phyloP scores from a whole-genome alignment of 306 rosid species.

The Ammopiptanthus mongolicus region DNA sequence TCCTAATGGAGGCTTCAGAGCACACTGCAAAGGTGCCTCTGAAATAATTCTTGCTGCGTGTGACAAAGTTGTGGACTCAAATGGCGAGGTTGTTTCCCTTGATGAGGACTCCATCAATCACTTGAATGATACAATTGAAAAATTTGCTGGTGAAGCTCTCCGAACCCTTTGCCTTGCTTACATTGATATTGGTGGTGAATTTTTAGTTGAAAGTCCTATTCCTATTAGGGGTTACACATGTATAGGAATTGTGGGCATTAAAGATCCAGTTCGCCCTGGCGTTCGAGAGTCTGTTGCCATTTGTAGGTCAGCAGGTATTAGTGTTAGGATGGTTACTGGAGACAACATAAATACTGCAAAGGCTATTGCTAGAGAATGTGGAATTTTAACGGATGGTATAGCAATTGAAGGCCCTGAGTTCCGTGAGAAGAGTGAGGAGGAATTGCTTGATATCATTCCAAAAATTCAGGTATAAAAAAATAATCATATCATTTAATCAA shows the following conservation, averaged over 20 bases:
- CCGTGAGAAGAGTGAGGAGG: constrained; percentile 72
- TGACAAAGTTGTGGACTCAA: constrained; percentile 54
- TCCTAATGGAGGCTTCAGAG: constrained; percentile 69
- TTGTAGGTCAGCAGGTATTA: constrained; percentile 91
- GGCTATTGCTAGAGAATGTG: constrained; percentile 98
- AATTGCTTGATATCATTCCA: constrained; percentile 63
- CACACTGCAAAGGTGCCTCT: constrained; percentile 90
- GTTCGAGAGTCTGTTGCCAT: constrained; percentile 89
- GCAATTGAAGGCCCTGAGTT: constrained; percentile 96
- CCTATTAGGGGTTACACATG: constrained; percentile 71
- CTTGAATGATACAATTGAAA: constrained; percentile 60
- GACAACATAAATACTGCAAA: constrained; percentile 95
- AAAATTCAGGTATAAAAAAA: constrained; percentile 63
- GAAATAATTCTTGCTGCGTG: constrained; percentile 82
- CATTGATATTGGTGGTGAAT: constrained; percentile 56
- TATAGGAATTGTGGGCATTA: constrained; percentile 92
- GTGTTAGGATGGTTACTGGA: constrained; percentile 94
- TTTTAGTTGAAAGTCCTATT: constrained; percentile 46
- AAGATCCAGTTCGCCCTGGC: constrained; percentile 97
- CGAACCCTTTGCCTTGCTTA: constrained; percentile 92
- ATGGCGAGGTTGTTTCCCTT: constrained; percentile 62
- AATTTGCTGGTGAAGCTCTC: constrained; percentile 84
- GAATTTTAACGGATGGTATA: constrained; percentile 83
- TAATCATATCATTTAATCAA: constrained; percentile 7
- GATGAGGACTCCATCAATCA: constrained; percentile 43